Evolutionary conservation across 306 rosid species (phyloP).

Genomic region (Trichosanthes truncata): DNA sequence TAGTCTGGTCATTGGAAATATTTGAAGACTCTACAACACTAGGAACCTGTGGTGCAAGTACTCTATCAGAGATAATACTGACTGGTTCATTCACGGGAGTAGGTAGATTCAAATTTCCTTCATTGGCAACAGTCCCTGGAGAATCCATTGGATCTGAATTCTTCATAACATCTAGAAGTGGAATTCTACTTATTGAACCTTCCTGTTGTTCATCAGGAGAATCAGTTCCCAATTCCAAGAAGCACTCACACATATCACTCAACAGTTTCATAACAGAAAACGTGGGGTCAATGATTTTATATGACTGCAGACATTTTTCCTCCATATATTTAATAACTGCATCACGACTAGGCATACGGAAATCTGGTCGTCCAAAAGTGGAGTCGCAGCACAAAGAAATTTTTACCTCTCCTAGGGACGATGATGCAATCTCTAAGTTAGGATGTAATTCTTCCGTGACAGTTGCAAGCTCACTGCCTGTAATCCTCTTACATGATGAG

Average conservation of each 20-base stretch:
- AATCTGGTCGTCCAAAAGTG: conserved; percentile 37
- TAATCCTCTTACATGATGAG: conserved; percentile 27
- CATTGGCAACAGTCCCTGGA: conserved; percentile 20
- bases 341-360: conserved; percentile 42
- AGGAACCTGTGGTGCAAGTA: conserved; percentile 19
- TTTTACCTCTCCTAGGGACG: conserved; percentile 67
- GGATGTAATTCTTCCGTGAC: conserved; percentile 21
- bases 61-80: conserved; percentile 15
- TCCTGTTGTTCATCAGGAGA: conserved; percentile 52
- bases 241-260: conserved; percentile 48
- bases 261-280: conserved; percentile 62
- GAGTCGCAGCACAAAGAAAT: conserved; percentile 47
- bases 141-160: conserved; percentile 24
- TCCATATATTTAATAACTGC: conserved; percentile 50
- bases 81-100: conserved; percentile 31
- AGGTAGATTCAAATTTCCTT: conserved; percentile 16
- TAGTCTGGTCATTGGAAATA: conserved; percentile 15
- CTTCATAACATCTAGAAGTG: conserved; percentile 29
- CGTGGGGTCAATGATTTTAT: conserved; percentile 45
- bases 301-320: conserved; percentile 66
- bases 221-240: conserved; percentile 59
- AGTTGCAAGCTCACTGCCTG: conserved; percentile 21
- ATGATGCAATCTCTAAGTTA: conserved; percentile 43
- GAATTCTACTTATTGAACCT: conserved; percentile 27
- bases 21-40: conserved; percentile 13